phyloP scores from a whole-genome alignment of 2,329 filamentous ascomycete genomes.

The Monosporascus sp. region DNA sequence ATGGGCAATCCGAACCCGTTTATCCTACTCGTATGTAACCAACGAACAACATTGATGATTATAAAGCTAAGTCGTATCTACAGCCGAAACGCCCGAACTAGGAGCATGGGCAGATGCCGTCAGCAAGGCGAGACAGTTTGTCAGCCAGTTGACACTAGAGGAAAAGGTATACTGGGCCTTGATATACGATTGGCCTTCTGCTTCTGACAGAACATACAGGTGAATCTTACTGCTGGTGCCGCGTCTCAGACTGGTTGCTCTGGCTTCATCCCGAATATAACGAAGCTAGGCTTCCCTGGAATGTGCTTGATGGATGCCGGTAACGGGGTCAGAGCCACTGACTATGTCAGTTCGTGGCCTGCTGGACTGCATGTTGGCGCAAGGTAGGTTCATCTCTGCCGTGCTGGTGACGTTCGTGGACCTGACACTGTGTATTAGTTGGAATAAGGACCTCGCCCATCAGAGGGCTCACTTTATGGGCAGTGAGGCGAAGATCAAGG shows the following conservation, averaged over 20 bases:
- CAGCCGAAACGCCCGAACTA: slow-evolving; percentile 2
- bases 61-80: not conserved
- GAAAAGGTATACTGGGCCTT: slow-evolving; percentile 43
- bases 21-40: slow-evolving; percentile 12
- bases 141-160: slow-evolving; percentile 57
- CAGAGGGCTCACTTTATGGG: slow-evolving; percentile 60
- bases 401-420: no score
- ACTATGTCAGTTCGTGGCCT: slow-evolving; percentile 12
- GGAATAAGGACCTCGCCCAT: slow-evolving; percentile 58
- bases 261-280: slow-evolving; percentile 11
- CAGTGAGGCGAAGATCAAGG: slow-evolving; percentile 58
- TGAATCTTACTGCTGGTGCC: slow-evolving; percentile 10
- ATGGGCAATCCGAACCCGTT: slow-evolving; percentile 11
- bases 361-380: slow-evolving; percentile 11
- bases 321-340: slow-evolving; percentile 9
- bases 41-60: not conserved
- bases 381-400: slow-evolving; percentile 2
- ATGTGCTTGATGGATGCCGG: slow-evolving; percentile 12
- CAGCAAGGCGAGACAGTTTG: slow-evolving; percentile 54
- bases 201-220: not conserved
- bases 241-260: slow-evolving; percentile 9
- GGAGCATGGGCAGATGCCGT: slow-evolving; percentile 53
- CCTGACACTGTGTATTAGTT: slow-evolving; percentile 44
- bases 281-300: slow-evolving; percentile 11
- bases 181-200: not conserved